These are phyloP conservation scores for Mycena olivaceomarginata DNA, from an alignment of 768 basidiomycete species.

Conservation along the genomic window DNA sequence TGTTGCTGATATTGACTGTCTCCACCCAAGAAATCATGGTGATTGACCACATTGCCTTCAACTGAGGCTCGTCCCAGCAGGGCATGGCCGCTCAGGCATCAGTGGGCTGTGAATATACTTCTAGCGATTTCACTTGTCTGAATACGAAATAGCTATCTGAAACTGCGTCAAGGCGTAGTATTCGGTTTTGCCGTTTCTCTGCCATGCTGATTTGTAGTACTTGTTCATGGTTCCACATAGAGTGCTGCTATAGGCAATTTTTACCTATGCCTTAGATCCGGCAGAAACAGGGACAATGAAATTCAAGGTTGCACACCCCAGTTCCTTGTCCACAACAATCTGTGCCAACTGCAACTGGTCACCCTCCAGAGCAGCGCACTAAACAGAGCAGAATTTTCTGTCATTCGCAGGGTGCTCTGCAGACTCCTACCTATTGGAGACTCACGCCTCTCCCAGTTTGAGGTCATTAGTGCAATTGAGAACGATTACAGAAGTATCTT, in stretches of 20 bases:
- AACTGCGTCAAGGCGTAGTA: conserved; percentile 93
- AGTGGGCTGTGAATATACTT: conserved; percentile 75
- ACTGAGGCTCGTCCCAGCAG: conserved; percentile 58
- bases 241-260: conserved; percentile 79
- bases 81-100: conserved; percentile 90
- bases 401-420: neutral
- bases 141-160: conserved; percentile 67
- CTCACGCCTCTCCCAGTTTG: conserved; percentile 68
- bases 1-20: conserved; percentile 91
- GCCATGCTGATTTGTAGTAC: conserved; percentile 85
- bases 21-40: conserved; percentile 86
- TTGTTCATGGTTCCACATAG: conserved; percentile 87
- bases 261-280: conserved; percentile 82
- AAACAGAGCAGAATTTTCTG: conserved; percentile 52
- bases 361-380: conserved; percentile 59
- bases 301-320: conserved; percentile 77
- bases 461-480: conserved; percentile 79
- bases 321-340: conserved; percentile 70
- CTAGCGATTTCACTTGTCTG: no score
- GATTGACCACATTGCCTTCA: conserved; percentile 89
- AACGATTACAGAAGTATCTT: conserved; percentile 75
- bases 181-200: conserved; percentile 78
- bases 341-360: conserved; percentile 64
- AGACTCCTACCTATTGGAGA: neutral
- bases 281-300: conserved; percentile 76